phyloP scores from a whole-genome alignment of 805 yeast species.

The Candida multigemmis region DNA sequence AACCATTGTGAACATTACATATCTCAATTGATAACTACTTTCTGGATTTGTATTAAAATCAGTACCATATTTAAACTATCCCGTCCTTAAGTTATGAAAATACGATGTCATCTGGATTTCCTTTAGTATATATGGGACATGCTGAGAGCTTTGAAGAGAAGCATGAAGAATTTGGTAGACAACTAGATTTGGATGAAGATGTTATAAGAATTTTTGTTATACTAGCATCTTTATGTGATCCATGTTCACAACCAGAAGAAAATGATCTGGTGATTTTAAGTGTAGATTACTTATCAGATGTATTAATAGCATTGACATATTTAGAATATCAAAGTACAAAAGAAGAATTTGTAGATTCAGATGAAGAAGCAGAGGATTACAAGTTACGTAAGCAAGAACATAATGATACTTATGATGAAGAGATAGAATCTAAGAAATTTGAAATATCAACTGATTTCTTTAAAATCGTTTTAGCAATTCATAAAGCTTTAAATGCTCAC shows the following conservation, averaged over 20 bases:
- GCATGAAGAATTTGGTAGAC: slow-evolving; percentile 7
- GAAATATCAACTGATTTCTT: slow-evolving; percentile 26
- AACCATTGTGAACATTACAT: no score
- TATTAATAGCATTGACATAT: slow-evolving; percentile 36
- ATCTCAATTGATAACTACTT: no score
- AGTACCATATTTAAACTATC: no score
- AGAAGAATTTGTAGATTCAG: background rate
- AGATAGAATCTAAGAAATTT: slow-evolving; percentile 22
- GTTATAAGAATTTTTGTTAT: slow-evolving; percentile 10
- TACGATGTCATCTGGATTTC: no score
- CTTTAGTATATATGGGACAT: no score
- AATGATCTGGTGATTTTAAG: slow-evolving; percentile 45
- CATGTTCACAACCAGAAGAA: slow-evolving; percentile 63
- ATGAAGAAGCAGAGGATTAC: background rate
- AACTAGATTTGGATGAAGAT: slow-evolving; percentile 7
- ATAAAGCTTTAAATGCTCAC: slow-evolving; percentile 26
- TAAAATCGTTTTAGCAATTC: slow-evolving; percentile 26
- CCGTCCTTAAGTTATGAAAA: no score
- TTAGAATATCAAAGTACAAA: slow-evolving; percentile 4
- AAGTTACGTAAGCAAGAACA: slow-evolving; percentile 2
- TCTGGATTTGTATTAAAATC: no score
- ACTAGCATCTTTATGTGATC: slow-evolving; percentile 37
- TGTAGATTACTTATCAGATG: slow-evolving; percentile 43
- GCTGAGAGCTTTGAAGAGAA: no score
- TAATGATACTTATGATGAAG: slow-evolving; percentile 2